Conservation (phyloP, 108 stramenopile species). For the Cyclotella baltica region DNA sequence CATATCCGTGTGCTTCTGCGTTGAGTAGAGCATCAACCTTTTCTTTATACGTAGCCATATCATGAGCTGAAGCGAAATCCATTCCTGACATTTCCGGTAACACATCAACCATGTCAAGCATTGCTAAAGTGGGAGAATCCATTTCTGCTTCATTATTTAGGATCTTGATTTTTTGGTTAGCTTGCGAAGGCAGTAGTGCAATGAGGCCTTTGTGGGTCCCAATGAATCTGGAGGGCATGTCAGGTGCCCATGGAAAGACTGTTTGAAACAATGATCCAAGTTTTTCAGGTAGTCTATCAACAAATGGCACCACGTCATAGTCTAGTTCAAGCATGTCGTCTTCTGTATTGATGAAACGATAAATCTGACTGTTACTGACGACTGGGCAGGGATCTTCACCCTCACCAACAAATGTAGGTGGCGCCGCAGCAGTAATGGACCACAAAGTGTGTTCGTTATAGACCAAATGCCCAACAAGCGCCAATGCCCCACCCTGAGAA, state of each 20-base stretch:
- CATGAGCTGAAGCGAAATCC: not conserved
- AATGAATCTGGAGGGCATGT: not conserved
- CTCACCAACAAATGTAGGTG: slow-evolving; percentile 4
- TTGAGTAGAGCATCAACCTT: not conserved
- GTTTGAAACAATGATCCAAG: no score
- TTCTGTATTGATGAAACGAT: slow-evolving; percentile 13
- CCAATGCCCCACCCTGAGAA: slow-evolving; percentile 42
- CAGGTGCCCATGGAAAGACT: not conserved
- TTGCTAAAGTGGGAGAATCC: not conserved
- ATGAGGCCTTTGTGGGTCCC: not conserved
- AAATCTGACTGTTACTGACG: not conserved
- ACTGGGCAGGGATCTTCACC: slow-evolving; percentile 1
- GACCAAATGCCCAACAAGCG: slow-evolving; percentile 15
- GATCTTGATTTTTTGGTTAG: not conserved
- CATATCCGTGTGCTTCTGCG: not conserved
- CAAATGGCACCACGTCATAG: slow-evolving; percentile 1
- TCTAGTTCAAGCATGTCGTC: not conserved
- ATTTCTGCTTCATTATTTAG: not conserved
- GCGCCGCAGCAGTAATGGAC: slow-evolving; percentile 6
- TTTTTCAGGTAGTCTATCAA: not conserved
- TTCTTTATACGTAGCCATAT: not conserved
- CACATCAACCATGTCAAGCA: no score
- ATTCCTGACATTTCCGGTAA: no score
- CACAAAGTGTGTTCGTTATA: no score
- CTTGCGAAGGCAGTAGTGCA: not conserved